These are phyloP conservation scores for Penicillium aurantiogriseum DNA, from an alignment of 2,329 filamentous ascomycete genomes.

Conservation along the genomic window DNA sequence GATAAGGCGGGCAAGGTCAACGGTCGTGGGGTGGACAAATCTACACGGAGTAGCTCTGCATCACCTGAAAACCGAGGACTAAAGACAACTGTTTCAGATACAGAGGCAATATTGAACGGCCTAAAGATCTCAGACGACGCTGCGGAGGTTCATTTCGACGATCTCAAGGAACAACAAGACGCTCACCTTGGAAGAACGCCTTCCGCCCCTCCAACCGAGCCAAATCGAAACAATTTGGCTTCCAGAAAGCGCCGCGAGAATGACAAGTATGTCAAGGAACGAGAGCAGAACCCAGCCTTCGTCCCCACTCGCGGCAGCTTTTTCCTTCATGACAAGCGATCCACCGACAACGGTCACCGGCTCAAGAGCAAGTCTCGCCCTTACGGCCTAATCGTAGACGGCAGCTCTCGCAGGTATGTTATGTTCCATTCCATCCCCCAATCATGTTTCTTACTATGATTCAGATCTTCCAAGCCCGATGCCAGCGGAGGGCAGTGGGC, in stretches of 20 bases:
- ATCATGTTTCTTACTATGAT: constrained; percentile 18
- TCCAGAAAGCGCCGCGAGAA: constrained; percentile 80
- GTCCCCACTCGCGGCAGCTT: constrained; percentile 92
- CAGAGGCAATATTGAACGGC: constrained; percentile 61
- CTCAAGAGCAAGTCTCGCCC: constrained; percentile 58
- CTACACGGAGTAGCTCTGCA: constrained; percentile 36
- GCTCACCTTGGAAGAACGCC: constrained; percentile 38
- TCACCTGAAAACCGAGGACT: constrained; percentile 34
- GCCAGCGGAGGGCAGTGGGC: constrained; percentile 76
- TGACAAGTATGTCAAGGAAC: constrained; percentile 83
- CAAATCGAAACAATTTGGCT: constrained; percentile 56
- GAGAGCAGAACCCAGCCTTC: constrained; percentile 86
- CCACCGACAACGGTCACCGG: constrained; percentile 76
- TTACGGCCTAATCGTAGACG: constrained; percentile 49
- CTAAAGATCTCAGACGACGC: constrained; percentile 49
- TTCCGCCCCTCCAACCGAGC: constrained; percentile 39
- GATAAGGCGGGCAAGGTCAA: constrained; percentile 26
- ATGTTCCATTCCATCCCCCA: not conserved
- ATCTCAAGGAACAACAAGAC: constrained; percentile 33
- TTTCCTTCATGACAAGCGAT: constrained; percentile 93
- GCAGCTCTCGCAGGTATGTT: constrained; percentile 45
- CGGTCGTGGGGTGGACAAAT: constrained; percentile 29
- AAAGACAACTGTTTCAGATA: constrained; percentile 51
- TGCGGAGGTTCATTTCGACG: constrained; percentile 53
- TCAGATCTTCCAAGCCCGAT: constrained; percentile 46